Percentiles rank a stretch among this genome's conserved stretches.
Conservation (phyloP, 169 alveolate species). For the Sarcocystis neurona region DNA sequence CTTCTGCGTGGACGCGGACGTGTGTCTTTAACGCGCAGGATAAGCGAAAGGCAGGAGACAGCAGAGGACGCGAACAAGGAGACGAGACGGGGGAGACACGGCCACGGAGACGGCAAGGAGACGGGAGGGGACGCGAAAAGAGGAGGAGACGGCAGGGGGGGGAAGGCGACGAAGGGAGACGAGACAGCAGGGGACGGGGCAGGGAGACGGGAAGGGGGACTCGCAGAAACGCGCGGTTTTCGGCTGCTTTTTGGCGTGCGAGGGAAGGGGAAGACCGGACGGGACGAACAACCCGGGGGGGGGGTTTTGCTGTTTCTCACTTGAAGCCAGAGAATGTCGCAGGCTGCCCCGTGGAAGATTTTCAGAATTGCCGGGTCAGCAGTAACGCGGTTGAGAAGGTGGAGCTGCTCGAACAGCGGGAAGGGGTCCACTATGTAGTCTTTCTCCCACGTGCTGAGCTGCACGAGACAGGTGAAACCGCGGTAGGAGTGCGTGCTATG, state of each 20-base stretch:
- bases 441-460: slow-evolving; percentile 82
- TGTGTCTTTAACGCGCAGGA: background rate
- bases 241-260: too few relatives aligned
- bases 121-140: background rate
- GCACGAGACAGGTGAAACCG: slow-evolving; percentile 90
- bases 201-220: too few relatives aligned
- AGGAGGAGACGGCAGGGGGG: background rate
- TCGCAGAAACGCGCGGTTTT: too few relatives aligned
- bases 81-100: too few relatives aligned
- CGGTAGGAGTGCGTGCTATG: slow-evolving; percentile 83
- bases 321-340: slow-evolving; percentile 91
- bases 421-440: slow-evolving; percentile 92
- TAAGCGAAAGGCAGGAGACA: background rate
- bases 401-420: slow-evolving; percentile 74
- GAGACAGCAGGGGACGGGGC: background rate
- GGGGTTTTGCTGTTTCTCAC: slow-evolving; percentile 40
- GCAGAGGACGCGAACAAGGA: background rate
- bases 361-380: slow-evolving; percentile 90
- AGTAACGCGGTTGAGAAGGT: slow-evolving; percentile 78
- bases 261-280: too few relatives aligned
- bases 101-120: background rate
- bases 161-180: background rate
- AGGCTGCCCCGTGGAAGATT: slow-evolving; percentile 91
- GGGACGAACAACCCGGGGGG: too few relatives aligned
- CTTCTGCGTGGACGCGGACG: too few relatives aligned